phyloP scores from a whole-genome alignment of 169 alveolate species.

The Ichthyophthirius multifiliis region DNA sequence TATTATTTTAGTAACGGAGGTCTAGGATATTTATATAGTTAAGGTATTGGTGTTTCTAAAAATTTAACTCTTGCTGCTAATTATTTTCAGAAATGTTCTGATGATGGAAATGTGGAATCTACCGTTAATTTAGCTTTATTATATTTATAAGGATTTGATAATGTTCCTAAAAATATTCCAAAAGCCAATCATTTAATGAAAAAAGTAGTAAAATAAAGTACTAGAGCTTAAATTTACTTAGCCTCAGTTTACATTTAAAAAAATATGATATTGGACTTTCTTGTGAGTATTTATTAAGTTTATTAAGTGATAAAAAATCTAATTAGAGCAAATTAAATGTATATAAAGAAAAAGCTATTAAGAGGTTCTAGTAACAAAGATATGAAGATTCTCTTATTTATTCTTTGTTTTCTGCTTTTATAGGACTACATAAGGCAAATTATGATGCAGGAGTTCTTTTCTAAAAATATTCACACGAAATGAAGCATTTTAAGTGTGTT shows the following conservation, averaged over 20 bases:
- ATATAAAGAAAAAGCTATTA: background rate
- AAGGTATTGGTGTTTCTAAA: background rate
- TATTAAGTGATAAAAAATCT: background rate
- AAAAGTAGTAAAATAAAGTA: background rate
- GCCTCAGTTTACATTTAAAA: background rate
- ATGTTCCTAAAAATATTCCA: background rate
- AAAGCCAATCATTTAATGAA: background rate
- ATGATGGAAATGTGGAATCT: background rate
- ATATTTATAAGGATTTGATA: background rate
- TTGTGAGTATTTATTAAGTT: background rate
- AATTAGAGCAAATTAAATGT: background rate
- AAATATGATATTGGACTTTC: background rate
- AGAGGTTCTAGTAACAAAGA: background rate
- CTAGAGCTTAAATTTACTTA: background rate
- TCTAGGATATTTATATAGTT: background rate
- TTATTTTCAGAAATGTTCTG: background rate
- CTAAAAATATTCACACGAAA: background rate
- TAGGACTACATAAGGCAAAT: background rate
- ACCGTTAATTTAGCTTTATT: background rate
- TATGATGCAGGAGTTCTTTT: background rate
- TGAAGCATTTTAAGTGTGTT: background rate
- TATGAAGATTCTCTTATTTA: background rate
- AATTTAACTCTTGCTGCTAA: background rate
- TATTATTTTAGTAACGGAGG: background rate
- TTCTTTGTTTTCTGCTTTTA: background rate